Conservation (phyloP, 192 early-diverging fungal genomes). For the Gaertneriomyces semiglobifer region DNA sequence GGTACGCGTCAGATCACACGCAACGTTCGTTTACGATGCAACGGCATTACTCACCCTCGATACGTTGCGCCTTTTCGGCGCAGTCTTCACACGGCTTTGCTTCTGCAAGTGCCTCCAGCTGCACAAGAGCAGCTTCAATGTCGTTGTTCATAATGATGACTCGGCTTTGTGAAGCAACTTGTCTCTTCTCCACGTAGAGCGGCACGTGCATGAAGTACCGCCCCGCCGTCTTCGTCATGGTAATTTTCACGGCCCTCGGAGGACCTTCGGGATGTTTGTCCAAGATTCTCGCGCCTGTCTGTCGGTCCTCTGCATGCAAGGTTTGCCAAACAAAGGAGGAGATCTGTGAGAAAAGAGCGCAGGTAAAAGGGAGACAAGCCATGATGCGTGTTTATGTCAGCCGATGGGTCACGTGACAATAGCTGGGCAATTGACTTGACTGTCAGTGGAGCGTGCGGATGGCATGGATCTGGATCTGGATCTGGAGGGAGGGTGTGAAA, state of each 20-base stretch:
- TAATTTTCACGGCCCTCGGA: background rate
- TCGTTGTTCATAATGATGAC: constrained; percentile 6
- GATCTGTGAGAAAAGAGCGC: too few species aligned
- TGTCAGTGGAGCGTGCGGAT: too few species aligned
- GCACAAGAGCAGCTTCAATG: constrained; percentile 5
- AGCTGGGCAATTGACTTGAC: too few species aligned
- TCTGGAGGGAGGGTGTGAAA: too few species aligned
- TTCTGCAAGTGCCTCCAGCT: constrained; percentile 3
- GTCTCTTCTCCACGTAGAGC: constrained; percentile 11
- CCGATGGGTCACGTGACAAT: too few species aligned
- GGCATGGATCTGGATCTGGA: too few species aligned
- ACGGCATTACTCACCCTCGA: constrained; percentile 4
- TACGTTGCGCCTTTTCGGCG: constrained; percentile 5
- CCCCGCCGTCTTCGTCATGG: constrained; percentile 8
- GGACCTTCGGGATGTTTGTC: constrained; percentile 4
- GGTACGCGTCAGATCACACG: constrained; percentile 3
- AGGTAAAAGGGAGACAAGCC: too few species aligned
- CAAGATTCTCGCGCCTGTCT: background rate
- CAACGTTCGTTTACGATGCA: constrained; percentile 1
- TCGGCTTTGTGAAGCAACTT: background rate
- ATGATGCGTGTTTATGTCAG: too few species aligned
- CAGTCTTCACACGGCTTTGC: constrained; percentile 3
- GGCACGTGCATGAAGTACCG: constrained; percentile 22
- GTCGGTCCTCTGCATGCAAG: too few species aligned
- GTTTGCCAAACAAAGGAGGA: too few species aligned